Percentiles rank a stretch among this genome's conserved stretches.
phyloP scores from a whole-genome alignment of 2,329 filamentous ascomycete species.

The Hymenoscyphus salicellus region DNA sequence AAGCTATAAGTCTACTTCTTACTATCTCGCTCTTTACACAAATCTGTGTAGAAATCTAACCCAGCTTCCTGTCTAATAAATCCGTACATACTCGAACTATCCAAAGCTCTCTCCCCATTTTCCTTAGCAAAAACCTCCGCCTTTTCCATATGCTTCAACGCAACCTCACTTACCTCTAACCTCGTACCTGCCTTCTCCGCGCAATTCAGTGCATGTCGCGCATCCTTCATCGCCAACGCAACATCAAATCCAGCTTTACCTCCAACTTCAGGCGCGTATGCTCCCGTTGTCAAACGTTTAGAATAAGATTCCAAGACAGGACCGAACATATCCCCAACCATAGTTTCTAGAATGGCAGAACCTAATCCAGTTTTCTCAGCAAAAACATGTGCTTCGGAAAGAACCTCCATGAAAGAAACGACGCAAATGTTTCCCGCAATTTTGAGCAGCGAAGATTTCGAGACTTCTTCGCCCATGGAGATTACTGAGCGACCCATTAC shows the following conservation, averaged over 20 bases:
- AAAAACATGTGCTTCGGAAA: slow-evolving; percentile 46
- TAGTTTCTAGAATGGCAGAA: slow-evolving; percentile 40
- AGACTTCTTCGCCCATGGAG: slow-evolving; percentile 43
- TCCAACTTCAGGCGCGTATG: slow-evolving; percentile 39
- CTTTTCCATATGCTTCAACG: slow-evolving; percentile 42
- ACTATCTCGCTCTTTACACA: slow-evolving; percentile 26
- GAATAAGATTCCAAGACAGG: slow-evolving; percentile 43
- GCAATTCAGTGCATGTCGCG: slow-evolving; percentile 28
- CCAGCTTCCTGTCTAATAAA: slow-evolving; percentile 44
- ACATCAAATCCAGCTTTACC: slow-evolving; percentile 28
- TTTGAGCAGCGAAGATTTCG: slow-evolving; percentile 43
- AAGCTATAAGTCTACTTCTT: slow-evolving; percentile 5
- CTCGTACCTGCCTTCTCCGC: slow-evolving; percentile 23
- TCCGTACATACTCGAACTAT: slow-evolving; percentile 52
- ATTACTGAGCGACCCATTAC: slow-evolving; percentile 44
- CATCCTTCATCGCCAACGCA: slow-evolving; percentile 31
- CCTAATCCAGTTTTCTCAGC: slow-evolving; percentile 46
- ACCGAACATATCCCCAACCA: slow-evolving; percentile 44
- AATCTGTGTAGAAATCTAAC: slow-evolving; percentile 43
- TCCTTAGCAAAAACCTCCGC: slow-evolving; percentile 36
- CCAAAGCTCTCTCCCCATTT: slow-evolving; percentile 37
- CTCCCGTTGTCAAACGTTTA: slow-evolving; percentile 42
- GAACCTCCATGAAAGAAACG: slow-evolving; percentile 42
- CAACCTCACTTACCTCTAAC: slow-evolving; percentile 27
- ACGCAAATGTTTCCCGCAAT: slow-evolving; percentile 39